A percentile compares a stretch with the other conserved stretches of the same genome.
phyloP scores from a whole-genome alignment of 225 moss, liverwort and hornwort genomes.

The Sphagnum contortum region DNA sequence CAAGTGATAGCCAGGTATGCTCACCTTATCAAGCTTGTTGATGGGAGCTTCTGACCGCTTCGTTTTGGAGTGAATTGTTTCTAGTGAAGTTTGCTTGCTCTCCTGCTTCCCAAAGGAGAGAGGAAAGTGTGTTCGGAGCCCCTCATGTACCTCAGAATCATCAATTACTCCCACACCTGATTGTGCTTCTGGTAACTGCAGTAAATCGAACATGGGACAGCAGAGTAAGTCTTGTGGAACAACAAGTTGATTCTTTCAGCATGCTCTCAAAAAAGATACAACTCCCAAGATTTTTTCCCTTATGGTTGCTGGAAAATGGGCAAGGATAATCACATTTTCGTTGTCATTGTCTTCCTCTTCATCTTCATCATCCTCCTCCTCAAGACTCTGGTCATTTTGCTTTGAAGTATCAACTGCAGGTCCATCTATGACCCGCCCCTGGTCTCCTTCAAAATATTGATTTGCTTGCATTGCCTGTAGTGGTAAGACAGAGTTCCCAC shows the following conservation, averaged over 20 bases:
- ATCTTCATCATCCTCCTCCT: conserved; percentile 3
- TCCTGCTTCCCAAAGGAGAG: conserved; percentile 81
- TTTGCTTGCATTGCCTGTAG: conserved; percentile 4
- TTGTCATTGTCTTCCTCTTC: conserved; percentile 5
- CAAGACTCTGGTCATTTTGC: background rate
- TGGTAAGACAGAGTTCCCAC: too few species aligned
- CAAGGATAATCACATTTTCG: too few species aligned
- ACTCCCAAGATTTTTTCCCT: background rate
- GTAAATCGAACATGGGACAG: conserved; percentile 2
- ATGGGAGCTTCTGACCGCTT: conserved; percentile 25
- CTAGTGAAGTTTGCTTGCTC: conserved; percentile 41
- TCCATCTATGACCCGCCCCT: background rate
- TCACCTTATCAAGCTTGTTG: too few species aligned
- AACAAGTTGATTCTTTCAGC: background rate
- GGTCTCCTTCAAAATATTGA: conserved; percentile 1
- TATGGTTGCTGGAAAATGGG: background rate
- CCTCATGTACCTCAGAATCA: conserved; percentile 74
- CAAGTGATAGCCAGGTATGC: too few species aligned
- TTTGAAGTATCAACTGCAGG: background rate
- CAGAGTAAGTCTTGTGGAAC: background rate
- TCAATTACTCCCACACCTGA: conserved; percentile 47
- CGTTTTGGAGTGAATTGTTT: conserved; percentile 60
- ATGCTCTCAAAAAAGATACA: background rate
- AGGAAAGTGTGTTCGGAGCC: conserved; percentile 71
- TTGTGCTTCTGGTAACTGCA: conserved; percentile 36